Percentiles rank a stretch among this genome's conserved stretches.
Evolutionary conservation across 2,329 filamentous ascomycete species (phyloP).

Genomic region (Nigrospora oryzae): DNA sequence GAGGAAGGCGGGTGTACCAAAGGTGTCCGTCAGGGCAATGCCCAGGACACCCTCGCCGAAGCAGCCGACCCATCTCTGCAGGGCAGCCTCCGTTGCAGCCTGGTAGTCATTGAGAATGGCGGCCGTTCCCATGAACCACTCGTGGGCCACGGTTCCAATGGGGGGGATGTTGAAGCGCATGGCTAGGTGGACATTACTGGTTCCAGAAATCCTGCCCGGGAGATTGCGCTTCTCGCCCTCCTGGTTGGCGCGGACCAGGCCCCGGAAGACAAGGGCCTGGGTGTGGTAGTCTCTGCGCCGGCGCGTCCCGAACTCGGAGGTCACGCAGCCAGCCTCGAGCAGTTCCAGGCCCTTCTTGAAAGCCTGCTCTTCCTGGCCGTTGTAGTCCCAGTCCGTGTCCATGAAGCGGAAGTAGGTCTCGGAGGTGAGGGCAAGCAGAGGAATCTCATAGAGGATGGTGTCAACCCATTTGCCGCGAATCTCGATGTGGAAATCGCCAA

Average conservation of each 20-base stretch:
- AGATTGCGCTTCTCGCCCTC: constrained; percentile 58
- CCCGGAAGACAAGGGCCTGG: constrained; percentile 83
- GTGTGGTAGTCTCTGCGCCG: constrained; percentile 89
- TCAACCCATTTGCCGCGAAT: constrained; percentile 84
- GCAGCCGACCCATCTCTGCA: constrained; percentile 83
- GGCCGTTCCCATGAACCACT: constrained; percentile 99
- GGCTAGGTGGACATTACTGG: constrained; percentile 94
- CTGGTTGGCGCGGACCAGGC: constrained; percentile 69
- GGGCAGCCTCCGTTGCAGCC: constrained; percentile 72
- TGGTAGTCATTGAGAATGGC: constrained; percentile 83
- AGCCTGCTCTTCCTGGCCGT: constrained; percentile 78
- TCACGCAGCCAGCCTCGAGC: constrained; percentile 73
- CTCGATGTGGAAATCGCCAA: constrained; percentile 69
- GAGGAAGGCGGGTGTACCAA: constrained; percentile 85
- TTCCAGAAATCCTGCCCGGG: constrained; percentile 71
- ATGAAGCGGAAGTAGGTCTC: constrained; percentile 98
- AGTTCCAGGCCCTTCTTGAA: constrained; percentile 72
- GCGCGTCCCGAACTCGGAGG: constrained; percentile 91
- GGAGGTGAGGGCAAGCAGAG: constrained; percentile 81
- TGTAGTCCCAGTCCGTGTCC: constrained; percentile 85
- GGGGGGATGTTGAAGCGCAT: constrained; percentile 84
- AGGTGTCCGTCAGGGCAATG: constrained; percentile 92
- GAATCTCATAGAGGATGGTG: constrained; percentile 97
- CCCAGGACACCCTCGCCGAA: constrained; percentile 79
- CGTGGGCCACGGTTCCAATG: constrained; percentile 84